Evolutionary conservation across 177 flowering plant genomes (phyloP), one percentile per base, ranked within the genome.

Genomic region (Tripterygium wilfordii): DNA sequence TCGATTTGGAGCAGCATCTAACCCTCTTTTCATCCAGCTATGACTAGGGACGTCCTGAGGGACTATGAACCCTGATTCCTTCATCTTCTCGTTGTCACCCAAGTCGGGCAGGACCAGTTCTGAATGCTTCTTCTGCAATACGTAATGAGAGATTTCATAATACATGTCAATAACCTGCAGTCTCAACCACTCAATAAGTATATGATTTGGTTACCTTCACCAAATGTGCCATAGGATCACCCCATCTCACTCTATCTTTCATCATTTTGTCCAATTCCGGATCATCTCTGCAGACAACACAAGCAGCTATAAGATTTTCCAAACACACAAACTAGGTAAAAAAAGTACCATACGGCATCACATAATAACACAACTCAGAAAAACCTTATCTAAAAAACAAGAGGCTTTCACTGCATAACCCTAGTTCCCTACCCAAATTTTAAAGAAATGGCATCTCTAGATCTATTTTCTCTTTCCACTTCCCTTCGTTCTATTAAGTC

Each of bases 11-110:
- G 91, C 68, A 24, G 94, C 80, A 53, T 84, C 94, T 12, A 84
- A 48, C 48, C 94, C 79, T 69, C 94, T 71, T 57, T 61, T 82
- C 23, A 88, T 53, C 98, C 98, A 92, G 71, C 98, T 92, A 56
- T 92, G 98, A 42, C 48, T 73, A 31, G 98, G 98, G 37, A 89
- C 64, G 2, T 76, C 82, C 54, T 92, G 98, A 44, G 33, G 33
- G 33, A 30, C 12, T 30, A 30, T 30, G 12, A 30, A 30, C 7
- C 33, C 12, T 12, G 33, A 30, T 12, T 30, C 33, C 33, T 30
- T 12, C 7, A 6, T 30, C 72, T 76, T 84, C 61, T 86, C 96
- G 42, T 54, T 49, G 19, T 69, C 79, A n/a, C 95, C 95, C n/a
- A 88, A 42, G 33, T 30, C 33, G 7, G 7, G 33, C 12, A 30